A percentile compares a stretch with the other conserved stretches of the same genome.
Conservation (phyloP, 2,329 filamentous ascomycete species). For the Colletotrichum camelliae region DNA sequence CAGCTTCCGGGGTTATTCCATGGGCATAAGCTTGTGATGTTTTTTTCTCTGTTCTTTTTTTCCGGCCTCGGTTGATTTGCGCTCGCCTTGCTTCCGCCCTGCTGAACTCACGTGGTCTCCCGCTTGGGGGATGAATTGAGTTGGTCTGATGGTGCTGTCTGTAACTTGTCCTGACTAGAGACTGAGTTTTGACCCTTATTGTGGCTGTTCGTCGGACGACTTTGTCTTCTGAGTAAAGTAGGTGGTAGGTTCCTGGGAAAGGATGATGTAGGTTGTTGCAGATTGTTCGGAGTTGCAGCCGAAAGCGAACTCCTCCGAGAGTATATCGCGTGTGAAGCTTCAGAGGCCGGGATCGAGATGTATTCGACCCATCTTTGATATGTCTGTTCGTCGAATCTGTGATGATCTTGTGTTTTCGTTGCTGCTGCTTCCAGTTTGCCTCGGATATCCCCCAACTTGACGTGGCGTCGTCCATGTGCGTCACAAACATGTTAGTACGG, state of each 20-base stretch:
- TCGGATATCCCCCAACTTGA: neutral
- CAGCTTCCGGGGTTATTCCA: neutral
- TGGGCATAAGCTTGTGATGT: neutral
- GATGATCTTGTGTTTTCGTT: neutral
- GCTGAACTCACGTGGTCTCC: neutral
- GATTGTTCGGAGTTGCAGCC: neutral
- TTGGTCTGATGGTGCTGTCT: conserved; percentile 8
- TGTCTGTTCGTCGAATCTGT: neutral
- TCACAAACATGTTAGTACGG: neutral
- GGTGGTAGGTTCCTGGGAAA: neutral
- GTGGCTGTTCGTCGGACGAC: neutral
- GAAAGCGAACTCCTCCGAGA: neutral
- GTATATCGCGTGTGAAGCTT: neutral
- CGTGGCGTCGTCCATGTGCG: neutral
- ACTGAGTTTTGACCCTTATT: neutral
- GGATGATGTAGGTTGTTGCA: neutral
- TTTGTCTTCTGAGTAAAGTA: neutral
- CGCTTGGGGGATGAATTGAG: neutral
- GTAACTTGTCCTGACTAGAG: neutral
- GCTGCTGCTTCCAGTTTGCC: neutral
- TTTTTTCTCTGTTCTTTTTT: neutral
- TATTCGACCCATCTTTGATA: neutral
- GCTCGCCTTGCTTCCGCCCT: conserved; percentile 1
- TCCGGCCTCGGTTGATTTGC: neutral
- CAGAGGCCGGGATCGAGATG: neutral